A percentile compares a stretch with the other conserved stretches of the same genome.
These are phyloP conservation scores for Closterium sp. DNA, from an alignment of 139 green algal genomes.

Conservation along the genomic window DNA sequence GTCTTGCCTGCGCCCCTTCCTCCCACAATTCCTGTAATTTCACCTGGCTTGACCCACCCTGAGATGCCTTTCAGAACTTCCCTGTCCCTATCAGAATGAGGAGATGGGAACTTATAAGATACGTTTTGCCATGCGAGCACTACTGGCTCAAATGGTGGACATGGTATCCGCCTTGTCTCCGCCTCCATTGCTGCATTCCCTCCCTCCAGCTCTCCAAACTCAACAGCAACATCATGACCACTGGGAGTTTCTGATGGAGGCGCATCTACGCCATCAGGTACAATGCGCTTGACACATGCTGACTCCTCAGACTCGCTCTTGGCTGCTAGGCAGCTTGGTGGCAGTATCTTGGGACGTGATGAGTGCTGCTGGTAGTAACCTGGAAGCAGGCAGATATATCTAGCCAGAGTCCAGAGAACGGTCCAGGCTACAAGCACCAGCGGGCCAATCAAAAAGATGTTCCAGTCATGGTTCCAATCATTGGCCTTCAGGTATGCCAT, in stretches of 20 bases:
- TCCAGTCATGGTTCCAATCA: background rate
- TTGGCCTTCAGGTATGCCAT: background rate
- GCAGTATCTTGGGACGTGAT: background rate
- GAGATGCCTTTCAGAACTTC: background rate
- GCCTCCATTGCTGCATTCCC: background rate
- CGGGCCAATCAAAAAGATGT: background rate
- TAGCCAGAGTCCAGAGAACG: background rate
- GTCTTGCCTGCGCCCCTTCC: background rate
- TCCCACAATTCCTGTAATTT: background rate
- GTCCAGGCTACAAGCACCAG: background rate
- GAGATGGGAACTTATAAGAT: background rate
- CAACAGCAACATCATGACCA: background rate
- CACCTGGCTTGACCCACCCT: background rate
- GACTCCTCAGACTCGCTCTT: background rate
- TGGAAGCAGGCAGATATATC: background rate
- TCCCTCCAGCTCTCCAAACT: background rate
- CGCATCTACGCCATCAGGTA: background rate
- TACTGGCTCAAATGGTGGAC: background rate
- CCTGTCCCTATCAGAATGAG: background rate
- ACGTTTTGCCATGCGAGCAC: background rate
- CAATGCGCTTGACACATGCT: background rate
- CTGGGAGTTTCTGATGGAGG: background rate
- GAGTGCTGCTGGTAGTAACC: background rate
- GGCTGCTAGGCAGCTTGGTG: background rate
- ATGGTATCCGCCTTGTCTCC: background rate